These are phyloP conservation scores for Fusarium equiseti DNA, from an alignment of 2,329 filamentous ascomycete genomes.

Conservation along the genomic window DNA sequence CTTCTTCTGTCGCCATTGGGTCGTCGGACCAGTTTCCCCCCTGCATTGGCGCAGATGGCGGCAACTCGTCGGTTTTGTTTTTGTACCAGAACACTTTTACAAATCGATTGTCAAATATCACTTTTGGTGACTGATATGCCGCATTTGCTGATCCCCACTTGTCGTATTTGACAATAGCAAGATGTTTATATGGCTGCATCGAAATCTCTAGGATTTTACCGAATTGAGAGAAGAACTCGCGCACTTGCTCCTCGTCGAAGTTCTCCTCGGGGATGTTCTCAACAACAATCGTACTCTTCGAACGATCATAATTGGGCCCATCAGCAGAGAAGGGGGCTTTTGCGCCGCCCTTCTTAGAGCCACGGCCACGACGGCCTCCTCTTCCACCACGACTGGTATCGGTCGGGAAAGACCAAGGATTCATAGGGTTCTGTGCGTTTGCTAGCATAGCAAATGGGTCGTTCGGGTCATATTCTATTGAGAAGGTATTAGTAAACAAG, in stretches of 20 bases:
- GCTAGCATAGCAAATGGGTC: conserved; percentile 47
- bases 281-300: conserved; percentile 77
- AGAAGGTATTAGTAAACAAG: conserved; percentile 24
- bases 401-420: conserved; percentile 39
- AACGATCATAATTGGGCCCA: conserved; percentile 71
- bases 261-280: conserved; percentile 82
- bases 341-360: conserved; percentile 50
- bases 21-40: conserved; percentile 47
- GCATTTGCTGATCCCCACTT: conserved; percentile 74
- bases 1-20: conserved; percentile 29
- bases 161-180: conserved; percentile 78
- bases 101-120: conserved; percentile 86
- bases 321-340: conserved; percentile 73
- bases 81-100: conserved; percentile 87
- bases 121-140: conserved; percentile 81
- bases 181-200: conserved; percentile 73
- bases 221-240: conserved; percentile 78
- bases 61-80: conserved; percentile 57
- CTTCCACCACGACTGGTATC: conserved; percentile 48
- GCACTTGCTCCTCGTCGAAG: conserved; percentile 73
- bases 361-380: conserved; percentile 53
- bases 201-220: conserved; percentile 73
- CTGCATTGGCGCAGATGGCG: conserved; percentile 44
- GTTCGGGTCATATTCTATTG: conserved; percentile 52
- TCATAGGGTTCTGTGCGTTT: conserved; percentile 29